Evolutionary conservation across 805 yeast genomes (phyloP).

Genomic region (Tetrapisispora arboricola): DNA sequence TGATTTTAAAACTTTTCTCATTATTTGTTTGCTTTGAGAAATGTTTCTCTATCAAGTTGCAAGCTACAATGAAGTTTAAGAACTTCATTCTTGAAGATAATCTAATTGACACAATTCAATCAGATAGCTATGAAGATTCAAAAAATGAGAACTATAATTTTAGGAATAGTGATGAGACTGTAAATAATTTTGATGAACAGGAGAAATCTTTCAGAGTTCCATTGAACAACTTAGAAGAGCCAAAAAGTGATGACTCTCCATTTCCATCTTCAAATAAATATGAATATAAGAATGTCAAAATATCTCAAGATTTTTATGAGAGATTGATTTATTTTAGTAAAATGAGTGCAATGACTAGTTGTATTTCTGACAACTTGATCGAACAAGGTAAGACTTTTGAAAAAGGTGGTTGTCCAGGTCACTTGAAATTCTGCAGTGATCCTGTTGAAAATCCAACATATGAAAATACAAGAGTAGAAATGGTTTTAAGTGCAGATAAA

Average conservation of each 20-base stretch:
- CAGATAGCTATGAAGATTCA: no score
- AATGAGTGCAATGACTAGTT: slow-evolving; percentile 29
- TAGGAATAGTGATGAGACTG: no score
- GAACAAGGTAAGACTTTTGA: slow-evolving; percentile 17
- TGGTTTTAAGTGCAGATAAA: slow-evolving; percentile 34
- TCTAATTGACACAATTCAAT: no score
- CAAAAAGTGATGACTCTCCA: background rate
- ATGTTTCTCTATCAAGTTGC: no score
- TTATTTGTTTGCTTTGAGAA: no score
- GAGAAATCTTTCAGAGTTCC: no score
- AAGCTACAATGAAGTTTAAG: no score
- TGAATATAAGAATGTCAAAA: background rate
- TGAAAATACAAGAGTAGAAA: slow-evolving; percentile 28
- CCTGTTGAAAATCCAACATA: slow-evolving; percentile 18
- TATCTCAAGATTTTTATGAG: slow-evolving; percentile 15
- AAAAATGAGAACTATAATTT: no score
- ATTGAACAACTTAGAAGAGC: no score
- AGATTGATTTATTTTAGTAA: slow-evolving; percentile 26
- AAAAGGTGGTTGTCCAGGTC: slow-evolving; percentile 28
- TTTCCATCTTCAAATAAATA: background rate
- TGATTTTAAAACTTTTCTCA: no score
- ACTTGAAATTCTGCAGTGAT: slow-evolving; percentile 25
- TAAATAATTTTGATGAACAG: no score
- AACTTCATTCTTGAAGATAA: no score
- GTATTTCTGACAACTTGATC: slow-evolving; percentile 22